Conservation (phyloP, 2,329 filamentous ascomycete species). For the Aplosporella prunicola region DNA sequence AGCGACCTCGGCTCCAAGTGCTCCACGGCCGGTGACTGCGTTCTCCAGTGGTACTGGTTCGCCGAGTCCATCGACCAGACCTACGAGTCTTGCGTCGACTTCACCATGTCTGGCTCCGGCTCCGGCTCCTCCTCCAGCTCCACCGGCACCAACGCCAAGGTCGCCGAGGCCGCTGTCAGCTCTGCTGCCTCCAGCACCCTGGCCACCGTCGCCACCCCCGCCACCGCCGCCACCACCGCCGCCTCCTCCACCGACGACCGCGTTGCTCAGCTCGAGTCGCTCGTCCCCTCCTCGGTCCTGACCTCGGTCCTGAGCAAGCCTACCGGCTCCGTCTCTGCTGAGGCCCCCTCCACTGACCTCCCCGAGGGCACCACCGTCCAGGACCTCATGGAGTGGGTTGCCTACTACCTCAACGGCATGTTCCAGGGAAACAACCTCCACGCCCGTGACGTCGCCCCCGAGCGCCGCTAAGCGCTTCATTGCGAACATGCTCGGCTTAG, state of each 20-base stretch:
- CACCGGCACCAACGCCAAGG: constrained; percentile 8
- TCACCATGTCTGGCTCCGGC: constrained; percentile 34
- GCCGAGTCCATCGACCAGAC: constrained; percentile 48
- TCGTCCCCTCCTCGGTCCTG: not conserved
- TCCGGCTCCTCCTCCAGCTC: constrained; percentile 15
- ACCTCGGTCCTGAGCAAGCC: not conserved
- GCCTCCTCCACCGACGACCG: constrained; percentile 1
- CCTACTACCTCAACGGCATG: constrained; percentile 56
- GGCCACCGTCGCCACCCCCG: constrained; percentile 6
- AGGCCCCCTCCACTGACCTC: not conserved
- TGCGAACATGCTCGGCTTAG: no score
- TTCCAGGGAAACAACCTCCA: constrained; percentile 63
- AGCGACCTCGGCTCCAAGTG: constrained; percentile 38
- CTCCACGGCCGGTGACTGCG: constrained; percentile 41
- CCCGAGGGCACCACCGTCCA: not conserved
- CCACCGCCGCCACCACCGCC: constrained; percentile 3
- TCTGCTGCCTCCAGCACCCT: constrained; percentile 1
- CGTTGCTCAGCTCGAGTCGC: not conserved
- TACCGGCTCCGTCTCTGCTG: not conserved
- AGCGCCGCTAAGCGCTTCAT: no score
- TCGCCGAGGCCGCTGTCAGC: not conserved
- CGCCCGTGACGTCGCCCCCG: constrained; percentile 61
- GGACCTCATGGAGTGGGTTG: constrained; percentile 8
- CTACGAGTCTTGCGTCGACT: constrained; percentile 55
- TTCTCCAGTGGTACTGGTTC: constrained; percentile 56